Conservation (phyloP, 2,329 filamentous ascomycete species). For the Paraconiothyrium brasiliense region DNA sequence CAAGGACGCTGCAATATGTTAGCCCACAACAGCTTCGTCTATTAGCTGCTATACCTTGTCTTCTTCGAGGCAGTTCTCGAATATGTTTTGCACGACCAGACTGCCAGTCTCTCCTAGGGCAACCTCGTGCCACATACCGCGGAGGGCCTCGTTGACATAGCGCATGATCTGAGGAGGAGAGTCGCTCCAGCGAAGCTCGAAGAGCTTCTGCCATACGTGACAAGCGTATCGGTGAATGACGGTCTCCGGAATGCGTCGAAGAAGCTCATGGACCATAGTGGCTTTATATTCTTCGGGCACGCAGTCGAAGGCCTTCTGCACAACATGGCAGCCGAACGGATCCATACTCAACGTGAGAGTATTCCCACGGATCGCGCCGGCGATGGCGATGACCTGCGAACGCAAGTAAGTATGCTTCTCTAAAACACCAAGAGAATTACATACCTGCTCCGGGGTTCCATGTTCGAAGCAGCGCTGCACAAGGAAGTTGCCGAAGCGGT, state of each 20-base stretch:
- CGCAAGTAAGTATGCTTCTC: not conserved
- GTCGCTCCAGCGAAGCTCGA: conserved; percentile 94
- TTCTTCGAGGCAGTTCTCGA: conserved; percentile 98
- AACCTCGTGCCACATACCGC: conserved; percentile 99
- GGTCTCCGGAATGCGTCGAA: conserved; percentile 94
- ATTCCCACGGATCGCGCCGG: conserved; percentile 91
- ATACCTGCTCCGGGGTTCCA: conserved; percentile 83
- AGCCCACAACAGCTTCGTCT: not conserved
- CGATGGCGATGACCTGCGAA: conserved; percentile 78
- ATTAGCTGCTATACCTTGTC: conserved; percentile 77
- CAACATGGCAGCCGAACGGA: conserved; percentile 96
- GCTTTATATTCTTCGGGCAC: conserved; percentile 98
- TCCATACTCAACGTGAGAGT: conserved; percentile 97
- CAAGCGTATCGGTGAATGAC: conserved; percentile 99
- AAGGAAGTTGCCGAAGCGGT: conserved; percentile 97
- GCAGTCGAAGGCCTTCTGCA: conserved; percentile 98
- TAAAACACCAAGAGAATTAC: not conserved
- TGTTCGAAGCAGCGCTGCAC: conserved; percentile 99
- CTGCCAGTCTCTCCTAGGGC: conserved; percentile 97
- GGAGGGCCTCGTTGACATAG: conserved; percentile 93
- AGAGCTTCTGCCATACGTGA: conserved; percentile 99
- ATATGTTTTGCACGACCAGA: conserved; percentile 98
- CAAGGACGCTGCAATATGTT: conserved; percentile 77
- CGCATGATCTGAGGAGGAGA: conserved; percentile 98
- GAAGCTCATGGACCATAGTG: conserved; percentile 97